These are phyloP conservation scores for Mucor racemosus DNA, from an alignment of 371 early-diverging fungal genomes.

Conservation along the genomic window DNA sequence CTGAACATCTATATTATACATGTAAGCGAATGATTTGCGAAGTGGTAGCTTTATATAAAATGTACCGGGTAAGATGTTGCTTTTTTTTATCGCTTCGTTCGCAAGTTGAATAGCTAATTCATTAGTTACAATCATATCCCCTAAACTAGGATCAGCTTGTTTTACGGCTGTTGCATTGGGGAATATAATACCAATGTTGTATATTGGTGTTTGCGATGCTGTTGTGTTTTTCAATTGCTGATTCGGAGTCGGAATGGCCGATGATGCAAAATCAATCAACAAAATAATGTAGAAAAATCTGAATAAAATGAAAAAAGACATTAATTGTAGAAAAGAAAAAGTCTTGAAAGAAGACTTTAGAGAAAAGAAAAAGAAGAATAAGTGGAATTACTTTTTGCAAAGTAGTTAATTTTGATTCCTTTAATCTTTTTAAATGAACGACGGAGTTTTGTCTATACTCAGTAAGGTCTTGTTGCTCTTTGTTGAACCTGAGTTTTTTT, in stretches of 20 bases:
- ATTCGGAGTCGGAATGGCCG: slow-evolving; percentile 10
- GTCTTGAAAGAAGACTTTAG: not conserved
- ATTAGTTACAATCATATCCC: slow-evolving; percentile 43
- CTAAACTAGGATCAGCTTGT: slow-evolving; percentile 29
- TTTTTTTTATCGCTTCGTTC: slow-evolving; percentile 19
- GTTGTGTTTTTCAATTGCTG: not conserved
- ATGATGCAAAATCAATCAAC: not conserved
- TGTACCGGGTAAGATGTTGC: slow-evolving; percentile 38
- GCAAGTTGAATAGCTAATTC: slow-evolving; percentile 40
- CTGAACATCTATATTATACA: slow-evolving; percentile 32
- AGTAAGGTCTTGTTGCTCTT: slow-evolving; percentile 8
- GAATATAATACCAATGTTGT: slow-evolving; percentile 43
- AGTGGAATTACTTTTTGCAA: not conserved
- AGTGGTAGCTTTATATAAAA: not conserved
- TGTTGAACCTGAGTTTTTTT: slow-evolving; percentile 3
- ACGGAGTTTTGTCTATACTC: slow-evolving; percentile 8
- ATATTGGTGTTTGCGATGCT: slow-evolving; percentile 18
- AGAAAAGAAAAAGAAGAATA: not conserved
- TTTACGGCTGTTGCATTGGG: slow-evolving; percentile 31
- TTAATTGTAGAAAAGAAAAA: not conserved
- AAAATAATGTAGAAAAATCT: not conserved
- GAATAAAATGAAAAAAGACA: not conserved
- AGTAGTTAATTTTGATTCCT: not conserved
- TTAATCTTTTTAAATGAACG: slow-evolving; percentile 4
- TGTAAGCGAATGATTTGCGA: not conserved